Evolutionary conservation across 192 early-diverging fungal genomes (phyloP), one percentile per base, ranked within the genome.

Genomic region (Coemansia furcata): DNA sequence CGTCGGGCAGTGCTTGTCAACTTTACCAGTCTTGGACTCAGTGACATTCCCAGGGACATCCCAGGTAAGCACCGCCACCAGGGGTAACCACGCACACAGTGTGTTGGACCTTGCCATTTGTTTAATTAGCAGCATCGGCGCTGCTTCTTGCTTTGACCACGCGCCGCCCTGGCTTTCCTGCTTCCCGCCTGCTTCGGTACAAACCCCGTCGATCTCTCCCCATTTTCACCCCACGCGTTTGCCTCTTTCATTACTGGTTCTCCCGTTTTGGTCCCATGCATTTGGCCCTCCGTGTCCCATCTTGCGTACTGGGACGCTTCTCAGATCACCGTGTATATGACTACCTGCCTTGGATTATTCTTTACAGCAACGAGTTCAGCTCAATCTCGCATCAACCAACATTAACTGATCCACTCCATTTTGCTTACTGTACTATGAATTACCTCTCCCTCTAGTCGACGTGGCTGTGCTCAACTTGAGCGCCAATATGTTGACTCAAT

Each of bases 391-490:
- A 11, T 12, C 15, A 55, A 33, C 29, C 23, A 29, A 29, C 26
- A n/a, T 55, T 6, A 3, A 30, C 58, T 60, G 58, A 60, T 23
- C 21, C 52, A 15, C 10, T 55, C 14, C 29, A 17, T 0, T 59
- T 21, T 38, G 37, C 46, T 15, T 15, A 3, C 36, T 11, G 15
- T 33, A 4, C 12, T 47, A 63, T n/a, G 11, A 49, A 42, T 23
- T 26, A 11, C 19, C n/a, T 7, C 26, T 2, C 46, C 8, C 14
- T 65, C 60, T 80, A 80, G 78, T 29, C 40, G 63, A 80, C 7
- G 63, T 46, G 2, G 4, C 35, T 11, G 67, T 49, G 43, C 68
- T 84, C 29, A 75, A 76, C 40, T 49, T 84, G 40, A 71, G 77
- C 63, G 14, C n/a, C 62, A 84, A 79, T 57, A 44, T 46, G 62